phyloP scores from a whole-genome alignment of 2,329 filamentous ascomycete genomes.

The Colletotrichum tropicale region DNA sequence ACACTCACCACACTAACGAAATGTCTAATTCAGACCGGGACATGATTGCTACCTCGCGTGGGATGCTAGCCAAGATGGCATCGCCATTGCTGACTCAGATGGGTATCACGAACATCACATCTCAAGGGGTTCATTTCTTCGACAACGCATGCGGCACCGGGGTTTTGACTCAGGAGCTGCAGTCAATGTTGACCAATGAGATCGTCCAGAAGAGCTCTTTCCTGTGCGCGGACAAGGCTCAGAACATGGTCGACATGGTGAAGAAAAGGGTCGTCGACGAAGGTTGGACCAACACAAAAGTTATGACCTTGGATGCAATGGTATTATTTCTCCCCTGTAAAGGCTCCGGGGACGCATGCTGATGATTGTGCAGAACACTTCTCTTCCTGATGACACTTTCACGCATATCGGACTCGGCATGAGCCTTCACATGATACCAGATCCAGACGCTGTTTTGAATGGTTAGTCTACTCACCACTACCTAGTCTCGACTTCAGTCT shows the following conservation, averaged over 20 bases:
- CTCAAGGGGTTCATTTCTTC: not conserved
- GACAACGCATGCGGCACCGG: not conserved
- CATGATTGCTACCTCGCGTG: not conserved
- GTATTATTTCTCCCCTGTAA: not conserved
- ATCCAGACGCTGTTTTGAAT: not conserved
- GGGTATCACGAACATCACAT: not conserved
- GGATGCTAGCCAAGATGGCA: not conserved
- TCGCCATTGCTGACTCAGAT: not conserved
- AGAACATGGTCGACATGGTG: not conserved
- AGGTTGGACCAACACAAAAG: not conserved
- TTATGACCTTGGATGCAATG: not conserved
- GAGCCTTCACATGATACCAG: not conserved
- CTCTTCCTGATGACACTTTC: not conserved
- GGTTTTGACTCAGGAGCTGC: not conserved
- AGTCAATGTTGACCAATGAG: not conserved
- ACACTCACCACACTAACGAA: rapidly evolving
- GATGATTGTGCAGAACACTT: not conserved
- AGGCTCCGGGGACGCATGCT: not conserved
- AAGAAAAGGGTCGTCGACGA: not conserved
- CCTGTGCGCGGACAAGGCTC: not conserved
- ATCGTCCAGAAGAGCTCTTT: not conserved
- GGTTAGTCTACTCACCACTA: not conserved
- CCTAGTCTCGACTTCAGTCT: not conserved
- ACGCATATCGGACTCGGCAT: not conserved
- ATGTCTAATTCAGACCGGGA: not conserved